Percentiles rank a stretch among this genome's conserved stretches.
Conservation (phyloP, 106 monocot species). For the Amphibolis antarctica region DNA sequence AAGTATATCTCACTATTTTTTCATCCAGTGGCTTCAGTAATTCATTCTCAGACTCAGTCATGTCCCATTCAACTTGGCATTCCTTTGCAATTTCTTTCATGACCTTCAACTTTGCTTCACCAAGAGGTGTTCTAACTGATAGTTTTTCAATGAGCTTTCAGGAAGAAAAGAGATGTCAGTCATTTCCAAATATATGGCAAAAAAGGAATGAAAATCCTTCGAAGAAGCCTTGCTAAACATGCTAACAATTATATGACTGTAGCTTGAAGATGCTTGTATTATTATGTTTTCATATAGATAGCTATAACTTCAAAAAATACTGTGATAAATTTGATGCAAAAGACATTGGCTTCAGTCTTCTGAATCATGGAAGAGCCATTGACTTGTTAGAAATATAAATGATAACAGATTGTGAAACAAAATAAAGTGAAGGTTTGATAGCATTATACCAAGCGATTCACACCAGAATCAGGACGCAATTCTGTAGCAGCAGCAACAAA, state of each 20-base stretch:
- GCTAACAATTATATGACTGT: too few relatives aligned
- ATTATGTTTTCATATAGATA: too few relatives aligned
- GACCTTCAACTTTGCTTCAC: conserved; percentile 70
- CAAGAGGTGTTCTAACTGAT: conserved; percentile 68
- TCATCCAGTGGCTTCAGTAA: conserved; percentile 82
- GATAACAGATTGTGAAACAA: background rate
- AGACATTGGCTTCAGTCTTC: too few relatives aligned
- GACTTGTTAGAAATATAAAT: too few relatives aligned
- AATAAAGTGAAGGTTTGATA: background rate
- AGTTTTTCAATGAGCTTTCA: conserved; percentile 74
- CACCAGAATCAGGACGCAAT: conserved; percentile 62
- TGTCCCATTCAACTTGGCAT: conserved; percentile 68
- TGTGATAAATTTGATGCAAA: too few relatives aligned
- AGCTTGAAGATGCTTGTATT: too few relatives aligned
- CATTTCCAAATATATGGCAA: background rate
- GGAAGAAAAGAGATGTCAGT: background rate
- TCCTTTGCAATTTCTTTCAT: conserved; percentile 95
- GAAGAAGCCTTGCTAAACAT: too few relatives aligned
- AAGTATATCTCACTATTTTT: conserved; percentile 27
- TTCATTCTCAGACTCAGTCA: conserved; percentile 57
- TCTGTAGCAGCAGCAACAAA: conserved; percentile 78
- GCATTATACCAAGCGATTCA: conserved; percentile 42
- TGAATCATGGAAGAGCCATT: too few relatives aligned
- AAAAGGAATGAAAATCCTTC: background rate
- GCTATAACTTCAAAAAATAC: too few relatives aligned